Evolutionary conservation across 2,329 filamentous ascomycete species (phyloP), one percentile per base, ranked within the genome.

Genomic region (Fusarium kyushuense): DNA sequence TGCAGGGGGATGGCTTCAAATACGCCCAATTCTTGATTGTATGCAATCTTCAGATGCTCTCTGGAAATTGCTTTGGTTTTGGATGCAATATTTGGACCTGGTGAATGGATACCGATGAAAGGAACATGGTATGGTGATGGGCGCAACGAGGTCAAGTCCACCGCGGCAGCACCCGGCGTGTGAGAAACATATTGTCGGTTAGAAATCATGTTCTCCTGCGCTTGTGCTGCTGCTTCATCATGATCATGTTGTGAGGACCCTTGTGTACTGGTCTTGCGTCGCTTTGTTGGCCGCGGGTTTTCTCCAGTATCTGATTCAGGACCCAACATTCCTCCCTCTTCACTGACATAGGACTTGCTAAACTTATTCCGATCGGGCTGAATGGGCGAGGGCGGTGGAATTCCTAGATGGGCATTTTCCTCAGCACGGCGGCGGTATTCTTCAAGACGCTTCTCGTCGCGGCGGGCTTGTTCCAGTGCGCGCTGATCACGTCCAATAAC

Each of bases 51-150:
- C 48, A 92, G 82, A 76, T 95, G 92, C 70, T 90, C 83, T 63
- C 91, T 84, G 5, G 92, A 94, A 55, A 94, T 94, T 51, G 86
- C 87, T 74, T 91, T 92, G 51, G 91, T 92, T 65, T 86, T 87
- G 62, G 78, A 82, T 4, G 87, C 86, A 63, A 88, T 87, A 48
- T 87, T 82, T 7, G 86, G 86, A 3, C 86, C 86, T 1, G 88
- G 88, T 5, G 91, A 92, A 76, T 94, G 92, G 43, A 94, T 92
- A 33, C 88, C 87, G 48, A 94, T 84, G 59, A 92, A 85, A 5
- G 90, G 88, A 56, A 89, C 86, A 58, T 89, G 84, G 63, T 86
- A 79, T 0, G 88, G 87, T 25, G 88, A 87, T 2, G 89, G 88
- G 7, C 87, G 84, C 45, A 91, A 80, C 21, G 83, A 84, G 12